Evolutionary conservation across 176 grass and related monocot species (phyloP).

Genomic region (Juncus effusus): DNA sequence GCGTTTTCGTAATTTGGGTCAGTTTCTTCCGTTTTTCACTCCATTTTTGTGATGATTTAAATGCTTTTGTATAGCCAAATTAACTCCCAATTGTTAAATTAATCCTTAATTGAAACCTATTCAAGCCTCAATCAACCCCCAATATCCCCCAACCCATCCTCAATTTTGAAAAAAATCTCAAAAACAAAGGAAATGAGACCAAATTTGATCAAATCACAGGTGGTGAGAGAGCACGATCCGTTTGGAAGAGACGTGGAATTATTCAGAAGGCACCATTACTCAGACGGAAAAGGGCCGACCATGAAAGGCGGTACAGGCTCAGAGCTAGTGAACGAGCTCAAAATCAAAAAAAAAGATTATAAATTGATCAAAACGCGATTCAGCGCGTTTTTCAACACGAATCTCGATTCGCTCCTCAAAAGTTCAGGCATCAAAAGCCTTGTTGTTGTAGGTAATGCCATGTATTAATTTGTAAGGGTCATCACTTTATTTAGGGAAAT

Average conservation of each 20-base stretch:
- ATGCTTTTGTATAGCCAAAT: neutral
- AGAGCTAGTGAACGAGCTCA: conserved; percentile 66
- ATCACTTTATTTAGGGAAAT: too few species aligned
- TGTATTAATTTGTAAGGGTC: neutral
- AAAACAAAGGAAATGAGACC: conserved; percentile 1
- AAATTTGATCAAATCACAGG: conserved; percentile 32
- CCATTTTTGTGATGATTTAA: neutral
- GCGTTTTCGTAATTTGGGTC: conserved; percentile 73
- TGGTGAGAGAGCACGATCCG: conserved; percentile 91
- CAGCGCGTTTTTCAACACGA: conserved; percentile 80
- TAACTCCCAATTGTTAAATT: neutral
- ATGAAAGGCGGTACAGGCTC: conserved; percentile 68
- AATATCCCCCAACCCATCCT: too few species aligned
- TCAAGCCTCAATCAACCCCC: neutral
- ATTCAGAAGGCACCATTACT: conserved; percentile 64
- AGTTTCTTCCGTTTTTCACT: conserved; percentile 8
- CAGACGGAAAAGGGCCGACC: conserved; percentile 67
- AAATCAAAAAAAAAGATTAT: conserved; percentile 76
- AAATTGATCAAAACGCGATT: conserved; percentile 96
- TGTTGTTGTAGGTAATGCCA: conserved; percentile 63
- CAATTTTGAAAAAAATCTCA: neutral
- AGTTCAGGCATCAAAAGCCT: conserved; percentile 63
- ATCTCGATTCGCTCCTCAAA: conserved; percentile 75
- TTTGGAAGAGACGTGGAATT: conserved; percentile 77
- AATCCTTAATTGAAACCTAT: neutral